These are phyloP conservation scores for Chimonanthus praecox DNA, from an alignment of 164 flowering plant genomes.

Conservation along the genomic window DNA sequence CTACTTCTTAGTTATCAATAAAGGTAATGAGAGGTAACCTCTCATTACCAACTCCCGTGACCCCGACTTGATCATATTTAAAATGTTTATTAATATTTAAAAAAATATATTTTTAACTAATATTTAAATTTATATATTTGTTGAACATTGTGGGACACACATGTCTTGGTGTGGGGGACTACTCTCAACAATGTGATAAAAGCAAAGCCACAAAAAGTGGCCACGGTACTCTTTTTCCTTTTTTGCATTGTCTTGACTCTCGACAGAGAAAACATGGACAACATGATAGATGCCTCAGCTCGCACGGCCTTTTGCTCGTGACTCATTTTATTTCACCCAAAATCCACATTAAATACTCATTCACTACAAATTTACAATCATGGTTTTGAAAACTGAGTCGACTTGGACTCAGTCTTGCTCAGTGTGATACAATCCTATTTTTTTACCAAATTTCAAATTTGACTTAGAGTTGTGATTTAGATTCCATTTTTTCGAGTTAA, in stretches of 20 bases:
- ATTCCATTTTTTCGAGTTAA: too few relatives aligned
- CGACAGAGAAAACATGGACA: conserved; percentile 16
- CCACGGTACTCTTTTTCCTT: not conserved
- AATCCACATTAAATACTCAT: not conserved
- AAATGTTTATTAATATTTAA: too few relatives aligned
- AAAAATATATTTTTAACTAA: not conserved
- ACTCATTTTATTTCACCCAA: not conserved
- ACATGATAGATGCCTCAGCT: conserved; percentile 10
- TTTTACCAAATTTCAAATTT: too few relatives aligned
- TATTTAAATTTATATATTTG: conserved; percentile 14
- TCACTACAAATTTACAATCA: not conserved
- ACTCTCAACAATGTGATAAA: conserved; percentile 7
- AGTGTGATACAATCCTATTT: too few relatives aligned
- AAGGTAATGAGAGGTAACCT: not conserved
- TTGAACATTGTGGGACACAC: conserved; percentile 22
- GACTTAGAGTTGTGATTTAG: not conserved
- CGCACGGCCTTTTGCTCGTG: not conserved
- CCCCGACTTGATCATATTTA: not conserved
- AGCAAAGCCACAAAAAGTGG: not conserved
- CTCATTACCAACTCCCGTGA: not conserved
- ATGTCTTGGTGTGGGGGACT: conserved; percentile 14
- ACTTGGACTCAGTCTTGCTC: too few relatives aligned
- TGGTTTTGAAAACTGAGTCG: too few relatives aligned
- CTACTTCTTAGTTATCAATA: not conserved
- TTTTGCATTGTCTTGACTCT: not conserved